A percentile compares a stretch with the other conserved stretches of the same genome.
Evolutionary conservation across 768 basidiomycete species (phyloP).

Genomic region (Pluteus cervinus): DNA sequence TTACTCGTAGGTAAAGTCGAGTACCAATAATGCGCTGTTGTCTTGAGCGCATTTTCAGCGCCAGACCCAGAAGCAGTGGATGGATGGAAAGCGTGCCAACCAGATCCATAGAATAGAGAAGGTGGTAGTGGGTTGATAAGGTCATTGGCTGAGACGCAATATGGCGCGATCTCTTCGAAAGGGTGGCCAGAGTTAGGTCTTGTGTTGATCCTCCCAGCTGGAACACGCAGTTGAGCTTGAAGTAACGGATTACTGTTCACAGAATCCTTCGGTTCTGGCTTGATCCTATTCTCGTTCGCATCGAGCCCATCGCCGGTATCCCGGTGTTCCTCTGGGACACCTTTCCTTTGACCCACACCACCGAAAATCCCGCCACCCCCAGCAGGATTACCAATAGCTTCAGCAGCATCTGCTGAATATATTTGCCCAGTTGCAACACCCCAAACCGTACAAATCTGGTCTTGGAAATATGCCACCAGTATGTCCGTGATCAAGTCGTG

Average conservation of each 20-base stretch:
- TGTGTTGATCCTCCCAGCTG: constrained; percentile 65
- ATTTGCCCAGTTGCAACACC: constrained; percentile 57
- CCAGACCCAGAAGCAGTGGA: constrained; percentile 19
- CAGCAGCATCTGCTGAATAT: constrained; percentile 52
- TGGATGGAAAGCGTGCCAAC: constrained; percentile 82
- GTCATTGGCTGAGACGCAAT: constrained; percentile 95
- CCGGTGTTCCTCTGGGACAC: constrained; percentile 46
- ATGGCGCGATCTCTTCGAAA: constrained; percentile 86
- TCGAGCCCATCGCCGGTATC: constrained; percentile 26
- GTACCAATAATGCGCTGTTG: constrained; percentile 84
- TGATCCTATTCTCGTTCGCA: constrained; percentile 20
- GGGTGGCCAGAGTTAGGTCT: constrained; percentile 45
- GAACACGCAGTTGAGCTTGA: constrained; percentile 47
- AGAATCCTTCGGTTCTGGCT: constrained; percentile 12
- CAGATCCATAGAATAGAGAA: constrained; percentile 88
- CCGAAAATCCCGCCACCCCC: constrained; percentile 62
- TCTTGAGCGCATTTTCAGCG: constrained; percentile 39
- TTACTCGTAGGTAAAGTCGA: constrained; percentile 80
- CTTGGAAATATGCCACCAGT: constrained; percentile 86
- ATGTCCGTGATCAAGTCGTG: constrained; percentile 89
- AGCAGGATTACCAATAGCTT: no score
- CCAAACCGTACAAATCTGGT: constrained; percentile 87
- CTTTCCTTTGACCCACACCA: constrained; percentile 79
- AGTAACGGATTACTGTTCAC: constrained; percentile 16
- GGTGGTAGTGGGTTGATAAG: constrained; percentile 96